These are phyloP conservation scores for Phyllosticta capitalensis DNA, from an alignment of 2,329 filamentous ascomycete genomes.

Conservation along the genomic window DNA sequence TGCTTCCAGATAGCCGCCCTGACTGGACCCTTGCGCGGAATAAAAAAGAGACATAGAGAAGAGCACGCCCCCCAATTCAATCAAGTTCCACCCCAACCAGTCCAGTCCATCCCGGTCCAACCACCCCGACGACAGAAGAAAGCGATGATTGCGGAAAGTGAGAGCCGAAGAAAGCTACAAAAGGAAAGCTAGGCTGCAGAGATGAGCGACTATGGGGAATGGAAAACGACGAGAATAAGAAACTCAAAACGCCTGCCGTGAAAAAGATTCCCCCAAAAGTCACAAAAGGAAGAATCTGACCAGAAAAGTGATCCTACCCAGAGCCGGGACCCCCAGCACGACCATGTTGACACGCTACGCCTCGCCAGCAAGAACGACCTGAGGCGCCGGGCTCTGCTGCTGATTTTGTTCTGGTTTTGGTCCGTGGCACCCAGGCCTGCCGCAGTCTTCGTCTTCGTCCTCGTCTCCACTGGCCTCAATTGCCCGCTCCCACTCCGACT, in stretches of 20 bases:
- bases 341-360: not conserved
- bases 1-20: not conserved
- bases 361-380: not conserved
- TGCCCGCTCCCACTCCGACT: not conserved
- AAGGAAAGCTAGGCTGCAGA: not conserved
- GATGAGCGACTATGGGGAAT: not conserved
- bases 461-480: not conserved
- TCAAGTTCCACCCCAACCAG: not conserved
- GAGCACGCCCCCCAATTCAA: not conserved
- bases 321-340: not conserved
- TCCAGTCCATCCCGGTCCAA: not conserved
- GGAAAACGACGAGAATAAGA: not conserved
- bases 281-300: not conserved
- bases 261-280: not conserved
- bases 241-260: not conserved
- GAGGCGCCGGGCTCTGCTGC: not conserved
- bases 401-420: not conserved
- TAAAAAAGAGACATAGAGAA: not conserved
- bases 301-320: not conserved
- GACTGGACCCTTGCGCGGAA: not conserved
- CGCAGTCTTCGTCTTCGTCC: not conserved
- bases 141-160: not conserved
- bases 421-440: not conserved
- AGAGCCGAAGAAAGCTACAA: not conserved
- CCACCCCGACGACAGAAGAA: not conserved